These are phyloP conservation scores for Globisporangium barbulae DNA, from an alignment of 352 stramenopile species.

Conservation along the genomic window DNA sequence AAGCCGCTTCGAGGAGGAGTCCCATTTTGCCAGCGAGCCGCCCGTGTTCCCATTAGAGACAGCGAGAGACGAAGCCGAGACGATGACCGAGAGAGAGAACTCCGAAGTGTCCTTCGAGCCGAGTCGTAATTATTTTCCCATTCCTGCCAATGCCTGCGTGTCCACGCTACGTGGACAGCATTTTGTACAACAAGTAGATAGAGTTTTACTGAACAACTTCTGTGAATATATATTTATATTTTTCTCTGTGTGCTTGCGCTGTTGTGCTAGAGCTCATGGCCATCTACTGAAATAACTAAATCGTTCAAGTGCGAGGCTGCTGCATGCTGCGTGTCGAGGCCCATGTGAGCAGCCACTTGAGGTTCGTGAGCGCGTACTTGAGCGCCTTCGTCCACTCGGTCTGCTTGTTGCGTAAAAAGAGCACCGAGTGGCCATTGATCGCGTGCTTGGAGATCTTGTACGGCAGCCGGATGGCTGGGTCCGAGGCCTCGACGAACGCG, in stretches of 20 bases:
- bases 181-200: conserved; percentile 21
- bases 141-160: not conserved
- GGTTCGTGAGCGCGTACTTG: conserved; percentile 82
- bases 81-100: not conserved
- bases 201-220: conserved; percentile 2
- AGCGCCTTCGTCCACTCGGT: conserved; percentile 84
- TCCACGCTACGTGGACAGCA: not conserved
- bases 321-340: conserved; percentile 35
- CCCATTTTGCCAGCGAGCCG: not conserved
- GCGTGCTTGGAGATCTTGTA: conserved; percentile 81
- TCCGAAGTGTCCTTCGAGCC: not conserved
- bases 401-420: conserved; percentile 81
- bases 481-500: conserved; percentile 43
- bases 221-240: conserved; percentile 17
- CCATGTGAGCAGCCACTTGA: conserved; percentile 85
- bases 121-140: conserved; percentile 20
- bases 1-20: not conserved
- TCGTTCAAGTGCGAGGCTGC: not conserved
- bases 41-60: conserved; percentile 1
- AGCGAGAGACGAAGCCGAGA: not conserved
- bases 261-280: not conserved
- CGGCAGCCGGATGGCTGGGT: conserved; percentile 61
- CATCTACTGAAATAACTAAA: not conserved
- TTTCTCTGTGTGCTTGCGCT: not conserved
- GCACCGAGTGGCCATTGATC: conserved; percentile 62